Evolutionary conservation across 768 basidiomycete species (phyloP).

Genomic region (Auriscalpium microsporum): DNA sequence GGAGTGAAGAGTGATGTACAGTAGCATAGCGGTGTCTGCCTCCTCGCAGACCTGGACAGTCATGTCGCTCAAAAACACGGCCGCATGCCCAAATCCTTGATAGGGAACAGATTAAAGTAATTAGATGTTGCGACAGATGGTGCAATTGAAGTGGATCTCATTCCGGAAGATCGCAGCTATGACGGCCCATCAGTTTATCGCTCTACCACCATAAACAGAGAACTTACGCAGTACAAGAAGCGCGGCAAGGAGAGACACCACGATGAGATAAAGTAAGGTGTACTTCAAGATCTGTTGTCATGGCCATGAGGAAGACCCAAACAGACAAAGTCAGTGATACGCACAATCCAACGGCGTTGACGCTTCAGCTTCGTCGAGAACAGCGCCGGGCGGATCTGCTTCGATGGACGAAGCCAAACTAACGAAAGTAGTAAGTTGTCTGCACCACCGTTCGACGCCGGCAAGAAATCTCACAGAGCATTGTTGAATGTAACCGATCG

Average conservation of each 20-base stretch:
- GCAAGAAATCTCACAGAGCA: slow-evolving; percentile 26
- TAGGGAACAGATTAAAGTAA: slow-evolving; percentile 19
- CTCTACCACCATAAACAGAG: slow-evolving; percentile 12
- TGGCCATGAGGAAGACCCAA: background rate
- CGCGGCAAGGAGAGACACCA: slow-evolving; percentile 71
- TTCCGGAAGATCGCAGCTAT: slow-evolving; percentile 77
- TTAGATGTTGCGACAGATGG: slow-evolving; percentile 82
- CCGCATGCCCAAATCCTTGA: slow-evolving; percentile 7
- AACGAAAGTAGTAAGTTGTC: slow-evolving; percentile 2
- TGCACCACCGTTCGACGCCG: background rate
- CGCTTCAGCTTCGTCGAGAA: slow-evolving; percentile 93
- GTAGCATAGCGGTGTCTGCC: background rate
- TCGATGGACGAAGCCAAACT: slow-evolving; percentile 95
- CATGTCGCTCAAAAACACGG: background rate
- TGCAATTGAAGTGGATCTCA: slow-evolving; percentile 68
- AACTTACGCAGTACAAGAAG: slow-evolving; percentile 76
- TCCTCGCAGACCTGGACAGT: background rate
- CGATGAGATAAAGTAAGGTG: slow-evolving; percentile 68
- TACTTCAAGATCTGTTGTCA: slow-evolving; percentile 65
- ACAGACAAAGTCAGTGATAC: slow-evolving; percentile 17
- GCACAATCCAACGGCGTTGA: slow-evolving; percentile 83
- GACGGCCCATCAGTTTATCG: background rate
- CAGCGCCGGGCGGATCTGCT: slow-evolving; percentile 87
- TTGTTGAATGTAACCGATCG: slow-evolving; percentile 83
- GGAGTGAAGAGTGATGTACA: slow-evolving; percentile 3